These are phyloP conservation scores for Oxytropis ochrocephala DNA, from an alignment of 306 rosid genomes.

Conservation along the genomic window DNA sequence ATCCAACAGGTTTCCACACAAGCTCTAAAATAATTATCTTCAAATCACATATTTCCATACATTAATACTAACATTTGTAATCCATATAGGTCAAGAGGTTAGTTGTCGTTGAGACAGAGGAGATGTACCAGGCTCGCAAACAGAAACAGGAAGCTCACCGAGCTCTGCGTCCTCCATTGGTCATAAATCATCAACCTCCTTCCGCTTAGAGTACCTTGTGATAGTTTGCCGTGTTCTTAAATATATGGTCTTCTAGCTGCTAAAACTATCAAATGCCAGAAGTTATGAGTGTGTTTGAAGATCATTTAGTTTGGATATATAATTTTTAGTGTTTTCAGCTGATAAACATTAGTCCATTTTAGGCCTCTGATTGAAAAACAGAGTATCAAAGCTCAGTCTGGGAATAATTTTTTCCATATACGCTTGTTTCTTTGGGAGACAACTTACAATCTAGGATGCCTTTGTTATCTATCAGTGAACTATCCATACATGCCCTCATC, in stretches of 20 bases:
- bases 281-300: conserved; percentile 10
- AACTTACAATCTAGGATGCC: not conserved
- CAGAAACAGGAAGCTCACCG: conserved; percentile 55
- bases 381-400: not conserved
- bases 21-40: not conserved
- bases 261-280: conserved; percentile 4
- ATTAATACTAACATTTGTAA: conserved; percentile 6
- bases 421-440: not conserved
- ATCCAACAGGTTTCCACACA: conserved; percentile 62
- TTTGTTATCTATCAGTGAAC: not conserved
- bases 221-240: conserved; percentile 16
- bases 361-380: not conserved
- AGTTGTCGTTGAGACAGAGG: conserved; percentile 80
- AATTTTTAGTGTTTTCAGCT: conserved; percentile 12
- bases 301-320: conserved; percentile 14
- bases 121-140: conserved; percentile 81
- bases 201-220: conserved; percentile 40
- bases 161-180: conserved; percentile 57
- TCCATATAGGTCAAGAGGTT: conserved; percentile 75
- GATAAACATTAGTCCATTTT: conserved; percentile 1
- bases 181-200: conserved; percentile 59
- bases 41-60: not conserved
- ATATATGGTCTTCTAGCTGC: conserved; percentile 12
- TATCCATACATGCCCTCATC: too few relatives aligned
- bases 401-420: conserved; percentile 4